A percentile compares a stretch with the other conserved stretches of the same genome.
Conservation (phyloP, 139 green algal genomes). For the Edaphochlamys debaryana region DNA sequence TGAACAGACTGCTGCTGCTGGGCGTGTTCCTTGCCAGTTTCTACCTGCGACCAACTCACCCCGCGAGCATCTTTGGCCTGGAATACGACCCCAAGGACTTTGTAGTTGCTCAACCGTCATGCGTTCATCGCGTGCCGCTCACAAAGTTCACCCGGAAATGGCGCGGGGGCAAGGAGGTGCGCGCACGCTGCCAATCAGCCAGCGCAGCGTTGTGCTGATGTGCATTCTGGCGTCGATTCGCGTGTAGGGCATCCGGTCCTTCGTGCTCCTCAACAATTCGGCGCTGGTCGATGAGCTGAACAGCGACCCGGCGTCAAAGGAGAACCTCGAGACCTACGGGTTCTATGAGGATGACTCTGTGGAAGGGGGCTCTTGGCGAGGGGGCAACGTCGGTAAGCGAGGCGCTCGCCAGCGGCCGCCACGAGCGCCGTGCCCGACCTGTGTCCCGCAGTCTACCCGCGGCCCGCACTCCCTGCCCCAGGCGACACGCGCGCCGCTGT, state of each 20-base stretch:
- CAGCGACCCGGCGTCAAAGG: background rate
- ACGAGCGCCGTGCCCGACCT: background rate
- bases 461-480: background rate
- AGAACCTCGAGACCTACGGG: background rate
- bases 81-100: conserved; percentile 20
- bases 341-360: conserved; percentile 36
- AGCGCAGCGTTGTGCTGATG: too few relatives aligned
- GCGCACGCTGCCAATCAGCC: background rate
- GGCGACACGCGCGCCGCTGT: conserved; percentile 45
- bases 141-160: background rate
- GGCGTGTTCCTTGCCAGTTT: too few relatives aligned
- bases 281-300: conserved; percentile 10
- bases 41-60: too few relatives aligned
- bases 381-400: conserved; percentile 3
- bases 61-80: background rate
- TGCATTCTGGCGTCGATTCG: too few relatives aligned
- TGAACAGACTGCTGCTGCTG: conserved; percentile 93
- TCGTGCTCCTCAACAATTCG: conserved; percentile 7
- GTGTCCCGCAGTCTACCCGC: too few relatives aligned
- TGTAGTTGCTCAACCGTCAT: conserved; percentile 22
- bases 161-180: conserved; percentile 5
- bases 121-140: conserved; percentile 21
- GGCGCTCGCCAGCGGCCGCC: background rate
- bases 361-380: background rate
- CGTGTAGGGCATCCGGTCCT: conserved; percentile 16